phyloP scores from a whole-genome alignment of 2,329 filamentous ascomycete genomes.

The Endocalyx cinctus region DNA sequence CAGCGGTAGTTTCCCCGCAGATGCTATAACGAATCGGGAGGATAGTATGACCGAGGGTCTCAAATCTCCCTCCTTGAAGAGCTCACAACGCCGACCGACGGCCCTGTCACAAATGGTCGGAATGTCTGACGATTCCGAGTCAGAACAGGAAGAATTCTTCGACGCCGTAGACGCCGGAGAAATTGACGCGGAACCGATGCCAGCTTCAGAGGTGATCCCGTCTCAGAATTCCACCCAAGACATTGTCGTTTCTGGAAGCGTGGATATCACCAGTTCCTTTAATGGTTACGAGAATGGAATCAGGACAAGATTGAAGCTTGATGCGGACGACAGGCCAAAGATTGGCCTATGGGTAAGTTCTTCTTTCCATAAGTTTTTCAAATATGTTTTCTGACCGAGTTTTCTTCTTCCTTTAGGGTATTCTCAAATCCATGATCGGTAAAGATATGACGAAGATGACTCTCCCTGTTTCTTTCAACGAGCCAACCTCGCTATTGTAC shows the following conservation, averaged over 20 bases:
- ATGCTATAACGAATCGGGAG: conserved; percentile 30
- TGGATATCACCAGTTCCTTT: conserved; percentile 74
- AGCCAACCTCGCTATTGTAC: conserved; percentile 91
- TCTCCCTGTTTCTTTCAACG: conserved; percentile 95
- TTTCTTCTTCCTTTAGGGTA: conserved; percentile 56
- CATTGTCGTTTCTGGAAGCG: conserved; percentile 38
- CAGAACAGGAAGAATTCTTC: conserved; percentile 91
- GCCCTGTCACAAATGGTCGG: conserved; percentile 67
- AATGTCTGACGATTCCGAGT: conserved; percentile 69
- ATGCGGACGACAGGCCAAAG: conserved; percentile 87
- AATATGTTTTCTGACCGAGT: conserved; percentile 3
- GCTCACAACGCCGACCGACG: conserved; percentile 54
- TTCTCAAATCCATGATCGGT: conserved; percentile 98
- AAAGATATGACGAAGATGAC: conserved; percentile 99
- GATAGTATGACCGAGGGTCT: conserved; percentile 27
- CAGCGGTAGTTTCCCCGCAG: conserved; percentile 18
- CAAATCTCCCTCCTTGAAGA: conserved; percentile 36
- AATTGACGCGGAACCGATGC: conserved; percentile 72
- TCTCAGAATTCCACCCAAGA: conserved; percentile 40
- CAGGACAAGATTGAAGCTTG: conserved; percentile 75
- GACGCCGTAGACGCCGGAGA: conserved; percentile 93
- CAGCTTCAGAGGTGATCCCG: conserved; percentile 39
- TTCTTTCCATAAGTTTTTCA: too few species aligned
- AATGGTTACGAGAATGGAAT: conserved; percentile 88
- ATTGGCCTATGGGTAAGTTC: conserved; percentile 86